These are phyloP conservation scores for Aureobasidium leucospermi DNA, from an alignment of 2,329 filamentous ascomycete genomes.

Conservation along the genomic window DNA sequence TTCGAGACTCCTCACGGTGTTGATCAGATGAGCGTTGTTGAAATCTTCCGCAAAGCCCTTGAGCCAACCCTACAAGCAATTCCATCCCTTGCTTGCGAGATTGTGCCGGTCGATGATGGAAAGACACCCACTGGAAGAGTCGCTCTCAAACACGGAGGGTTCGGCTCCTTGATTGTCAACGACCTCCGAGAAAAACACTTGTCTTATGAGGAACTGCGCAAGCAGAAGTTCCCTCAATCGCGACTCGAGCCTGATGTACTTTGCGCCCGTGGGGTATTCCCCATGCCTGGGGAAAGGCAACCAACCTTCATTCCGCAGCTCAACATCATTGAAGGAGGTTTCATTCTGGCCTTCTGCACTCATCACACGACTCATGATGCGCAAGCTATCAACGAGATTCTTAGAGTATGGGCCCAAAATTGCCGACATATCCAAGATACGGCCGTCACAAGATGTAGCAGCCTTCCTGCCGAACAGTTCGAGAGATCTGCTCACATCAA, in stretches of 20 bases:
- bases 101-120: neutral
- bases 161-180: neutral
- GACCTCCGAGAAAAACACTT: neutral
- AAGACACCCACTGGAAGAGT: neutral
- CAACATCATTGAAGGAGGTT: neutral
- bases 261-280: neutral
- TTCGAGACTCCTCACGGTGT: neutral
- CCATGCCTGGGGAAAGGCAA: neutral
- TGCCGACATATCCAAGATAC: neutral
- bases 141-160: neutral
- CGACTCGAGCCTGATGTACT: neutral
- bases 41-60: neutral
- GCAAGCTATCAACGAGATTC: constrained; percentile 2
- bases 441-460: neutral
- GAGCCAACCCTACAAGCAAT: neutral
- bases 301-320: neutral
- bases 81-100: neutral
- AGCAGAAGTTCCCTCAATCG: constrained; percentile 1
- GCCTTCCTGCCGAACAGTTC: neutral
- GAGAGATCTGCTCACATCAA: neutral
- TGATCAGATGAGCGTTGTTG: neutral
- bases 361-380: neutral
- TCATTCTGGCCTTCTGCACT: neutral
- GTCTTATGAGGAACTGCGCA: neutral
- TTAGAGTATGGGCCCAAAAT: neutral